Percentiles rank a stretch among this genome's conserved stretches.
Conservation (phyloP, 345 rosid species). For the Combretum micranthum region DNA sequence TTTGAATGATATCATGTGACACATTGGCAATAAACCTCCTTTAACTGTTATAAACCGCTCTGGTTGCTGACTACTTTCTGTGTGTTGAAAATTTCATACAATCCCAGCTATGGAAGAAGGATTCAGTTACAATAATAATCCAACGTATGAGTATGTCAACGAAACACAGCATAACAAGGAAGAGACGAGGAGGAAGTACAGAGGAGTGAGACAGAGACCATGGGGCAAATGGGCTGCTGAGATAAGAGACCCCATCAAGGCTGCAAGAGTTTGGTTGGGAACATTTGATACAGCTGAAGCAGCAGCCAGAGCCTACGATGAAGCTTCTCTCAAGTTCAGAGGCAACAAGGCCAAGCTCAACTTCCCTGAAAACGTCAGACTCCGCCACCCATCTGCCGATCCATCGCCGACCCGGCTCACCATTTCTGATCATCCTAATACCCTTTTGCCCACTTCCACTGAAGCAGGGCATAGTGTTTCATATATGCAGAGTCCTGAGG, state of each 20-base stretch:
- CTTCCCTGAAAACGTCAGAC: constrained; percentile 88
- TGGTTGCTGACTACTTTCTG: too few relatives aligned
- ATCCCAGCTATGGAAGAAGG: too few relatives aligned
- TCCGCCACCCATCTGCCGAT: constrained; percentile 17
- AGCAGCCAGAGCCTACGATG: constrained; percentile 86
- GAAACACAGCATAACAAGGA: constrained; percentile 2
- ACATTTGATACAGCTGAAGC: constrained; percentile 85
- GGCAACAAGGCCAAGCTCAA: constrained; percentile 95
- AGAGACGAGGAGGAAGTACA: constrained; percentile 55
- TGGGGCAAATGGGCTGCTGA: constrained; percentile 99
- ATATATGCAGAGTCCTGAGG: too few relatives aligned
- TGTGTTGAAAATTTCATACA: too few relatives aligned
- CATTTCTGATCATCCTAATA: too few relatives aligned
- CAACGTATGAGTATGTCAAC: constrained; percentile 6
- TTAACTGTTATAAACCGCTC: too few relatives aligned
- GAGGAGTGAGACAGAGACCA: constrained; percentile 92
- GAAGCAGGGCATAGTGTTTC: too few relatives aligned
- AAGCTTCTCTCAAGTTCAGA: constrained; percentile 73
- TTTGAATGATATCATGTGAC: too few relatives aligned
- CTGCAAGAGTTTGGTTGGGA: constrained; percentile 90
- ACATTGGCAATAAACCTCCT: too few relatives aligned
- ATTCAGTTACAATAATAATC: neutral
- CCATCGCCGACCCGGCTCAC: neutral
- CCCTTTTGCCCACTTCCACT: too few relatives aligned
- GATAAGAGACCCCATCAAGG: constrained; percentile 85